Evolutionary conservation across 2,329 filamentous ascomycete species (phyloP).

Genomic region (Cercospora canescens): DNA sequence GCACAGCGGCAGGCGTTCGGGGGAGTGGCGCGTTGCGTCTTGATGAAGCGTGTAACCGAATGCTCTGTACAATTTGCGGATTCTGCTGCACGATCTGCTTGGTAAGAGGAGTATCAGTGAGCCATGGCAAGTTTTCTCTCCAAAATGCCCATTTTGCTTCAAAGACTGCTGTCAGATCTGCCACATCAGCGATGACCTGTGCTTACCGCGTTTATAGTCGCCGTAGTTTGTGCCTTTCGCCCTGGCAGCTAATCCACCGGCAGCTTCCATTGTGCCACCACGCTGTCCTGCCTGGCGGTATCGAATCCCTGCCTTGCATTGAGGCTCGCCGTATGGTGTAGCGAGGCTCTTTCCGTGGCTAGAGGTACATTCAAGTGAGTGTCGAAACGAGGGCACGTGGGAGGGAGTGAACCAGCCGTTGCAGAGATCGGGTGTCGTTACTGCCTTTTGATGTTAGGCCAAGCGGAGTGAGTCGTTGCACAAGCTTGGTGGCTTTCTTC

Average conservation of each 20-base stretch:
- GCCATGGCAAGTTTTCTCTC: background rate
- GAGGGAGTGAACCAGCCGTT: background rate
- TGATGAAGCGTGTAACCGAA: background rate
- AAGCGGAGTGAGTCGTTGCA: constrained; percentile 4
- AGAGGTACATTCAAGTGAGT: background rate
- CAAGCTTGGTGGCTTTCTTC: background rate
- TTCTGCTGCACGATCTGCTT: background rate
- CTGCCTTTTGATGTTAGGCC: background rate
- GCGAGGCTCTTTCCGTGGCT: background rate
- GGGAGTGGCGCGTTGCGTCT: background rate
- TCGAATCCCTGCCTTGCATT: background rate
- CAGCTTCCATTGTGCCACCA: background rate
- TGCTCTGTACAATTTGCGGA: background rate
- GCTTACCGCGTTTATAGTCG: background rate
- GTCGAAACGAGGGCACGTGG: background rate
- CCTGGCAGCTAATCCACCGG: background rate
- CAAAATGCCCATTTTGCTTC: background rate
- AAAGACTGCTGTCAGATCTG: background rate
- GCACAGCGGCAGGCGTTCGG: background rate
- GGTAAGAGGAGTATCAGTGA: background rate
- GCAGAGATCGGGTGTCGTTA: background rate
- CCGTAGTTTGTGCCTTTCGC: background rate
- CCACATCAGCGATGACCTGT: background rate
- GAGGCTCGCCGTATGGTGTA: background rate
- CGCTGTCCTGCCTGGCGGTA: background rate